Conservation (phyloP, 2,329 filamentous ascomycete genomes). For the Ilyonectria destructans region DNA sequence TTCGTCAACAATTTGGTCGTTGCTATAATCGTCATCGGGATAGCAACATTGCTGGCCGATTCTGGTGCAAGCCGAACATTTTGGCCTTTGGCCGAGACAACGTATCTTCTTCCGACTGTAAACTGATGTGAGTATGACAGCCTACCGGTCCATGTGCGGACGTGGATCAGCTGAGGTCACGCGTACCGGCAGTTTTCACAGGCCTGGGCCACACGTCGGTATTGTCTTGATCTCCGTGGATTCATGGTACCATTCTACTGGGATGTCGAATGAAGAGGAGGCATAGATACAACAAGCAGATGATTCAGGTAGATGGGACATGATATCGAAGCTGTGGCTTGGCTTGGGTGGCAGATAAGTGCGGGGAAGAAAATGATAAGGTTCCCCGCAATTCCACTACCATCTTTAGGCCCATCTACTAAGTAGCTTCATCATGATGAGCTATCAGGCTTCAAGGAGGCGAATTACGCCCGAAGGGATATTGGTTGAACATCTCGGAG, state of each 20-base stretch:
- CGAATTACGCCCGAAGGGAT: background rate
- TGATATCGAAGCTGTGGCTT: background rate
- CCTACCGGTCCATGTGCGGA: too few relatives aligned
- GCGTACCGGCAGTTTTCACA: constrained; percentile 38
- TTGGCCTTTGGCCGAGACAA: constrained; percentile 35
- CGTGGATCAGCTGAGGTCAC: background rate
- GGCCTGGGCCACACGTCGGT: constrained; percentile 32
- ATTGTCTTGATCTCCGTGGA: constrained; percentile 29
- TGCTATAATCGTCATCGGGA: background rate
- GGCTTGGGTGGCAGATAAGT: background rate
- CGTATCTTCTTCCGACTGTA: constrained; percentile 39
- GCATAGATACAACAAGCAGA: background rate
- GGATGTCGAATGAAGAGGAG: background rate
- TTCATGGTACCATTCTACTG: constrained; percentile 13
- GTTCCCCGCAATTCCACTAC: background rate
- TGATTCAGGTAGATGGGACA: background rate
- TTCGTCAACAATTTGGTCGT: background rate
- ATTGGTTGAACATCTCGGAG: too few relatives aligned
- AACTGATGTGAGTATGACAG: background rate
- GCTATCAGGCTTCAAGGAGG: background rate
- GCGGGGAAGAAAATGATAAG: background rate
- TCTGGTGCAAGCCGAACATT: constrained; percentile 36
- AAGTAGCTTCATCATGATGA: background rate
- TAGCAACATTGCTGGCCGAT: constrained; percentile 31
- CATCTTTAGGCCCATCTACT: background rate